phyloP scores from a whole-genome alignment of 2,329 filamentous ascomycete genomes.

The Calonectria hawksworthii region DNA sequence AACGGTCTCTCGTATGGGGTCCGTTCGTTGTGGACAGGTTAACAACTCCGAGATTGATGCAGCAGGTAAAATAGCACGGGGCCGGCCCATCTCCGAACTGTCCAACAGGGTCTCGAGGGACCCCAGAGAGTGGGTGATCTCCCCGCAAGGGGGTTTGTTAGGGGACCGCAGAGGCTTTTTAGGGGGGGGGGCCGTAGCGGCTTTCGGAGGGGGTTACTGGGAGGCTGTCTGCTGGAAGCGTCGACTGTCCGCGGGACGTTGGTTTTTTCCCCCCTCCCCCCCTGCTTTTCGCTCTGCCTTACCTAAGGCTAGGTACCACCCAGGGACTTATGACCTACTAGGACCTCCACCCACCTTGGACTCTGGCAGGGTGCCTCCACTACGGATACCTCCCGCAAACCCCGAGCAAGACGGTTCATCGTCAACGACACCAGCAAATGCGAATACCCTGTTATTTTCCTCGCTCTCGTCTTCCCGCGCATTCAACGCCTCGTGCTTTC shows the following conservation, averaged over 20 bases:
- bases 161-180: background rate
- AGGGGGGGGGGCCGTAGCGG: constrained; percentile 3
- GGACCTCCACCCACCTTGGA: constrained; percentile 17
- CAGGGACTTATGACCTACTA: constrained; percentile 23
- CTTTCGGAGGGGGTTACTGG: background rate
- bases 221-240: constrained; percentile 10
- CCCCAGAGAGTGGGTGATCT: constrained; percentile 14
- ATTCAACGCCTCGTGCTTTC: constrained; percentile 19
- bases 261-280: background rate
- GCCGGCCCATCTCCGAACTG: constrained; percentile 27
- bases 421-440: constrained; percentile 22
- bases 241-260: constrained; percentile 11
- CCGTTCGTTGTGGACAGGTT: constrained; percentile 26
- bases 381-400: constrained; percentile 28
- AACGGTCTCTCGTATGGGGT: constrained; percentile 21
- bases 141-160: constrained; percentile 2
- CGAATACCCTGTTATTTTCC: constrained; percentile 14
- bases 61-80: constrained; percentile 30
- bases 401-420: constrained; percentile 23
- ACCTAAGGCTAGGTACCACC: constrained; percentile 19
- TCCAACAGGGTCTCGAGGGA: constrained; percentile 15
- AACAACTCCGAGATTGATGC: constrained; percentile 17
- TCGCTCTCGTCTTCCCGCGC: constrained; percentile 7
- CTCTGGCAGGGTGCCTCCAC: constrained; percentile 22
- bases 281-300: constrained; percentile 17